Evolutionary conservation across 1,284 basidiomycete species (phyloP).

Genomic region (Coniferiporia weirii): DNA sequence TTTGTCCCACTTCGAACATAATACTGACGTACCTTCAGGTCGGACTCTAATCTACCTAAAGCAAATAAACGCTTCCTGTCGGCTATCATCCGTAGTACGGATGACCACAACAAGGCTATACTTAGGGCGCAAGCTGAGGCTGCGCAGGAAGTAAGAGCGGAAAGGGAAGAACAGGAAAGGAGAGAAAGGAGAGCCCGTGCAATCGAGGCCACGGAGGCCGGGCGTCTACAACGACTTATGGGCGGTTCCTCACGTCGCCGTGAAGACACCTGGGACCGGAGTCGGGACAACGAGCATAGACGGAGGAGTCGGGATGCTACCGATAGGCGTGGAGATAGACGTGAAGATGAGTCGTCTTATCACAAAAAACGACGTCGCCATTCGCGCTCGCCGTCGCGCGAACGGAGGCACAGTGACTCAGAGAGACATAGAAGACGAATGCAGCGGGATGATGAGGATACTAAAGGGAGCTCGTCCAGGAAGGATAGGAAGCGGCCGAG

Average conservation of each 20-base stretch:
- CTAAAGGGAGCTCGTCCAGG: not conserved
- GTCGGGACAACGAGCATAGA: constrained; percentile 30
- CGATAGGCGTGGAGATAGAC: constrained; percentile 38
- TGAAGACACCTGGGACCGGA: constrained; percentile 28
- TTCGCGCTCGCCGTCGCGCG: constrained; percentile 18
- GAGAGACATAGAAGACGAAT: constrained; percentile 8
- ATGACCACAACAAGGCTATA: constrained; percentile 86
- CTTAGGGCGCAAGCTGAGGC: constrained; percentile 71
- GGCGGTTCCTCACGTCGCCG: constrained; percentile 27
- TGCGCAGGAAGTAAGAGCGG: constrained; percentile 65
- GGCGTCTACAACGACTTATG: constrained; percentile 43
- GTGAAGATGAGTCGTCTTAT: constrained; percentile 31
- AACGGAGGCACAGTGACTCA: constrained; percentile 15
- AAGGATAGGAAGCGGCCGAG: constrained; percentile 4
- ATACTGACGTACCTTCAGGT: constrained; percentile 21
- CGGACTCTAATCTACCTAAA: constrained; percentile 64
- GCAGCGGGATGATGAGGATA: constrained; percentile 9
- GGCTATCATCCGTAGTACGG: constrained; percentile 84
- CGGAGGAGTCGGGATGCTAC: constrained; percentile 26
- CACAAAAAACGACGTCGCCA: constrained; percentile 26
- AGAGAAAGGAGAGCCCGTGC: constrained; percentile 56
- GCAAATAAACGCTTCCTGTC: constrained; percentile 91
- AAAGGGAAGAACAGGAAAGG: constrained; percentile 57
- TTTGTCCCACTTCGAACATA: not conserved
- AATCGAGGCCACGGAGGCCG: constrained; percentile 64